phyloP scores from a whole-genome alignment of 345 rosid genomes.

The Citrus sinensis region DNA sequence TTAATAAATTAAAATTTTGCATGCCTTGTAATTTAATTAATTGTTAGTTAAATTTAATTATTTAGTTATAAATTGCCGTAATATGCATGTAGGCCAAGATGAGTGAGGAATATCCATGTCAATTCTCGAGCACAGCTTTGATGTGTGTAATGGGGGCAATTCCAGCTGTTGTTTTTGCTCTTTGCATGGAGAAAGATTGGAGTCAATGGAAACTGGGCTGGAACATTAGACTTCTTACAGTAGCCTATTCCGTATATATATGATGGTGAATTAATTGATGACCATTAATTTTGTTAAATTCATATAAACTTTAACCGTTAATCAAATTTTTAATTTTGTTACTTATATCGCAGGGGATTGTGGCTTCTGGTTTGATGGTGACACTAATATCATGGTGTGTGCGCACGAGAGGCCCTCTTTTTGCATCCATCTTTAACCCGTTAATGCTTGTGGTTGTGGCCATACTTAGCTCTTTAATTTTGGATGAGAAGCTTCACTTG shows the following conservation, averaged over 20 bases:
- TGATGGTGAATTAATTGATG: neutral
- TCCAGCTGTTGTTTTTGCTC: conserved; percentile 30
- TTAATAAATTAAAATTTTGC: neutral
- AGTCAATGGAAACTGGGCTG: conserved; percentile 56
- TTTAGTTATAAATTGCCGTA: too few relatives aligned
- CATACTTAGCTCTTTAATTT: conserved; percentile 18
- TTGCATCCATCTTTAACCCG: conserved; percentile 38
- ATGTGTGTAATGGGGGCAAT: conserved; percentile 43
- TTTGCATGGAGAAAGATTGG: conserved; percentile 45
- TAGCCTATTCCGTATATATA: conserved; percentile 32
- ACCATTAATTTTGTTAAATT: too few relatives aligned
- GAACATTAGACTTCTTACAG: conserved; percentile 48
- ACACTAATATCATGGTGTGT: conserved; percentile 25
- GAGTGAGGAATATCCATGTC: conserved; percentile 37
- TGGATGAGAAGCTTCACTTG: conserved; percentile 36
- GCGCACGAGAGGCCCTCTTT: conserved; percentile 36
- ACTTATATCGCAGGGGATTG: conserved; percentile 27
- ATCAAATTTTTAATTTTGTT: too few relatives aligned
- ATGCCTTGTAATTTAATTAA: too few relatives aligned
- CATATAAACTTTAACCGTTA: neutral
- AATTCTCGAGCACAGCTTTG: conserved; percentile 46
- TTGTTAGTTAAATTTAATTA: neutral
- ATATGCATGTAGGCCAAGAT: conserved; percentile 33
- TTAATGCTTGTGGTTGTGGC: conserved; percentile 35
- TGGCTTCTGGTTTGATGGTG: conserved; percentile 29